Base-by-base conservation (phyloP, 2,329 filamentous ascomycete species). In the Tolypocladium ophioglossoides region DNA sequence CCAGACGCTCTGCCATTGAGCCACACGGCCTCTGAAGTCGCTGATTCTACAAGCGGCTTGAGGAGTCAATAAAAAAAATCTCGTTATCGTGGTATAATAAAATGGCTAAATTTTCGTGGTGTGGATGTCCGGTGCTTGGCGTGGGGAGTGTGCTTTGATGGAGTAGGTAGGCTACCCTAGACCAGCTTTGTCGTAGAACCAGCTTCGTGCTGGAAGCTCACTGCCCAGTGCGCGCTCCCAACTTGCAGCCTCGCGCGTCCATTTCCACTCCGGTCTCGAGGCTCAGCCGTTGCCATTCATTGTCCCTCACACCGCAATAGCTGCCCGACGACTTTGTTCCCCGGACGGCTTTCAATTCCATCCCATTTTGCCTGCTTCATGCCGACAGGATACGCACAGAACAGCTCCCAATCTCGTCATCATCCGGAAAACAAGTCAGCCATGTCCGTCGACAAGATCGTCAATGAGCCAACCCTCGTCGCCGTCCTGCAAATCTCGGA, bases 401-500 rank as follows among this genome's bases (percentile, higher is more conserved):
- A 9, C 27, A 12, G 18, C 18, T n/a, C 9, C 2, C 44, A 14
- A 12, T 18, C 41, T 30, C 22, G 24, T 30, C 41, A 6, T 3
- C 14, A 16, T 46, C 24, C 14, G 10, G 24, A 24, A 5, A 46
- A n/a, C 44, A 16, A 16, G 34, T 14, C 35, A n/a, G 41, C 24
- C 32, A 73, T 74, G 72, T 64, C 68, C 12, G 63, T 72, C 61
- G 70, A 71, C 50, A 66, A 69, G 39, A 66, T 74, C 46, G 65
- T 75, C 54, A 70, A 65, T 24, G 72, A 75, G 53, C 66, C 71
- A 16, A 66, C 79, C 56, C 82, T 95, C 49, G 75, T 78, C 54
- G 78, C 83, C 7, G 86, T 90, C 50, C 77, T 95, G 50, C 75
- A 84, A 59, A 84, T 85, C 54, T 91, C 89, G n/a, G 78, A 80